phyloP scores from a whole-genome alignment of 495 filamentous ascomycete genomes.

The Xylaria cubensis region DNA sequence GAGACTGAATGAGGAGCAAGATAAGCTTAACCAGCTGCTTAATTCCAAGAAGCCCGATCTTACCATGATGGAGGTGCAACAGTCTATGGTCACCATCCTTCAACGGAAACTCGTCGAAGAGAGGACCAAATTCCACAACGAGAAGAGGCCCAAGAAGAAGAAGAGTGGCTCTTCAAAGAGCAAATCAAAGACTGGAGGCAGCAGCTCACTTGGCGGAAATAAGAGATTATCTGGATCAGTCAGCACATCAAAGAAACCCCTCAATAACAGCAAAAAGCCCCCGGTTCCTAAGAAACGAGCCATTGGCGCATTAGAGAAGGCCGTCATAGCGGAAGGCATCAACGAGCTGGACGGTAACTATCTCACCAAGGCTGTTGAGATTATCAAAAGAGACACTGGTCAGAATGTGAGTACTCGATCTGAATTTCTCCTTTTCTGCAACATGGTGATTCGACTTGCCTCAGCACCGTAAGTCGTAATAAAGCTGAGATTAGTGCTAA shows the following conservation, averaged over 20 bases:
- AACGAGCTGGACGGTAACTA: constrained; percentile 73
- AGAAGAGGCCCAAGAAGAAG: constrained; percentile 49
- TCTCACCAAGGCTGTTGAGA: constrained; percentile 80
- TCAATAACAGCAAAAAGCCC: constrained; percentile 46
- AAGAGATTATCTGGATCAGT: constrained; percentile 52
- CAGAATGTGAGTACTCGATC: constrained; percentile 61
- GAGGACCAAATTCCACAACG: constrained; percentile 52
- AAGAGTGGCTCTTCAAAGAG: constrained; percentile 47
- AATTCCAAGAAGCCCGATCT: constrained; percentile 73
- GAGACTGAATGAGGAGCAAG: constrained; percentile 60
- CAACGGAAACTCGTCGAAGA: constrained; percentile 57
- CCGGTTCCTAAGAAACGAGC: constrained; percentile 60
- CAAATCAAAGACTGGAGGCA: constrained; percentile 35
- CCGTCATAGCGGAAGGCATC: constrained; percentile 83
- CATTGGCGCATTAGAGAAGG: constrained; percentile 78
- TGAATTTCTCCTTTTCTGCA: background rate
- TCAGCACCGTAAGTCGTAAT: background rate
- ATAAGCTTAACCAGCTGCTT: constrained; percentile 70
- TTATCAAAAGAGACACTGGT: constrained; percentile 88
- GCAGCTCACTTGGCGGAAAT: constrained; percentile 26
- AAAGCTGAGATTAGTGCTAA: background rate
- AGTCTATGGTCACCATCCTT: constrained; percentile 54
- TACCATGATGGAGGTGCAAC: constrained; percentile 62
- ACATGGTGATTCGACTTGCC: background rate
- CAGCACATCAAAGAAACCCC: constrained; percentile 59